These are phyloP conservation scores for Hyaloscypha variabilis DNA, from an alignment of 495 filamentous ascomycete genomes.

Conservation along the genomic window DNA sequence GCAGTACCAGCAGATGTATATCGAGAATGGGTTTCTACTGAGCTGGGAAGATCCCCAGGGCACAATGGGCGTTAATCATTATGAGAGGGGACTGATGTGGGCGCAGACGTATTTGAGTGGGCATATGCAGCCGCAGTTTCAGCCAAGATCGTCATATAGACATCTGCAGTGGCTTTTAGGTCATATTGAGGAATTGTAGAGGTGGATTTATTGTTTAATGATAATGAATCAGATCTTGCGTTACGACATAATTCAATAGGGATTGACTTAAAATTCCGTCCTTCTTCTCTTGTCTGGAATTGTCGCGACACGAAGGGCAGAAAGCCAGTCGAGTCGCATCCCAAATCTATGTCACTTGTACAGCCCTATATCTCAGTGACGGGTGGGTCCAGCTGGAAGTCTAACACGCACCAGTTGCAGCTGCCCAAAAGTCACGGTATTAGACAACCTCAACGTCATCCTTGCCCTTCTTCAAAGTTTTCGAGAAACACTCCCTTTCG, in stretches of 20 bases:
- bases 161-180: constrained; percentile 62
- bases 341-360: no score
- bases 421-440: no score
- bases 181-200: constrained; percentile 41
- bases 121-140: constrained; percentile 59
- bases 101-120: constrained; percentile 52
- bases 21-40: constrained; percentile 32
- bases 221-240: not conserved
- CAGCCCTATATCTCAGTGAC: no score
- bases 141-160: constrained; percentile 56
- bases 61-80: constrained; percentile 40
- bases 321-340: no score
- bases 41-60: constrained; percentile 32
- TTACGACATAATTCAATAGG: not conserved
- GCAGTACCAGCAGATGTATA: constrained; percentile 34
- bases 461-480: no score
- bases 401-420: no score
- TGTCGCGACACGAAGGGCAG: no score
- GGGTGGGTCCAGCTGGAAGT: no score
- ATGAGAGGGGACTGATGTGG: constrained; percentile 38
- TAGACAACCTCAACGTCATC: no score
- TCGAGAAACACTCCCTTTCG: no score
- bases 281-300: no score
- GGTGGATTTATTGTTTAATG: not conserved
- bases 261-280: no score